Evolutionary conservation across 2,329 filamentous ascomycete genomes (phyloP), one percentile per base, ranked within the genome.

Genomic region (Chalara sp.): DNA sequence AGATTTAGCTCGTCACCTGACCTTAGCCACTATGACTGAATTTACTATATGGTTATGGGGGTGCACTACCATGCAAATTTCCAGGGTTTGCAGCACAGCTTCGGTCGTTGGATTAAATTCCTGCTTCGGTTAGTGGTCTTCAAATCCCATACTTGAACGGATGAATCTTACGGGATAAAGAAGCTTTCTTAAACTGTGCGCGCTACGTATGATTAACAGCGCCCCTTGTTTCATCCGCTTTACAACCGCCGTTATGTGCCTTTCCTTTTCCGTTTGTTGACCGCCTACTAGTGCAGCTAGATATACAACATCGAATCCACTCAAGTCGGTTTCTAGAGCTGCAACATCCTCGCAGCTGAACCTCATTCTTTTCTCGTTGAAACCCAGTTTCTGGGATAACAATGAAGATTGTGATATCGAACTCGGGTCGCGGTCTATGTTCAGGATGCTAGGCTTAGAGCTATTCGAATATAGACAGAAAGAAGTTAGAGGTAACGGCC

Each of bases 1-100:
- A 21, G 21, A 21, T 21, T 21, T 21, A 21, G 21, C 21, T 21
- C 21, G 21, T 21, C 21, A 21, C 21, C 21, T 21, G 21, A 21
- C 21, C 21, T 21, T 21, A 21, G 21, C 21, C 21, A 21, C 21
- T 21, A 76, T 65, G 2, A 76, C 68, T 6, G 72, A 76, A 54
- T 79, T 78, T 4, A 79, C 72, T 2, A 78, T 70, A 45, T 71
- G 63, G 1, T 68, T 71, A 58, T 72, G 74, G 1, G 76, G 76
- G 58, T 77, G 73, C 37, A 76, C 66, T 6, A 71, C 70, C 0
- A 70, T 60, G 28, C 72, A 63, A 0, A 72, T 60, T 46, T 76
- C 69, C 13, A 74, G 57, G 1, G 65, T 61, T 3, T 56, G 50
- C 37, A 64, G 46, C 31, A 73, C 50, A 3, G 61, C 61, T 21